Evolutionary conservation across 2,329 filamentous ascomycete genomes (phyloP), one percentile per base, ranked within the genome.

Genomic region (Hypomyces perniciosus): DNA sequence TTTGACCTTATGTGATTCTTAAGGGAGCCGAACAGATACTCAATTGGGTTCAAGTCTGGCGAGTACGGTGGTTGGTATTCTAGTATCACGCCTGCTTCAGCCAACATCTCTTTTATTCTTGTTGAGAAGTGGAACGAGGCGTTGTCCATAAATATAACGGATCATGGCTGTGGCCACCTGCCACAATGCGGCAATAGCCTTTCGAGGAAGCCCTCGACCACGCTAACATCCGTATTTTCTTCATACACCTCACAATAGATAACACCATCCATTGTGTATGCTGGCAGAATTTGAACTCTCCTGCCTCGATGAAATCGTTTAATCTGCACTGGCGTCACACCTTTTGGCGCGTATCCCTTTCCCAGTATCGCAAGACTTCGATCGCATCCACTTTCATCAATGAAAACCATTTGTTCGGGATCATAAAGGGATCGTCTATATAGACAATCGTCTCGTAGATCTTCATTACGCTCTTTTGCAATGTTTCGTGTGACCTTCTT

Each of bases 111-210:
- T 26, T 56, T 53, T 1, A 55, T 29, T 13, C 44, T 44, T 30
- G 27, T 51, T n/a, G 54, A 52, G 34, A 58, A 33, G 31, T 59
- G 44, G 39, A 57, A 54, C 31, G 49, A 58, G 35, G 55, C 51
- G 26, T 57, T 58, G 30, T 58, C 54, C 44, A 58, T 56, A 29
- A 57, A 59, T 1, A 59, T 54, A 20, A 59, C 49, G 37, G 56
- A 59, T 54, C 48, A 49, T 37, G 49, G 51, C 45, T 35, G 46
- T 5, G 46, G 54, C 30, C 56, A 55, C 46, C 54, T 57, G 37
- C 54, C 48, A 29, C 51, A 56, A 45, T 41, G 53, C 9, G 52
- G 56, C 44, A 55, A 50, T 4, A 59, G 47, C 30, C 52, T 52
- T 45, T 56, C 52, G 28, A 55, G 47, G 31, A 57, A 56, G n/a